Percentiles rank a stretch among this genome's conserved stretches.
These are phyloP conservation scores for Ustilago trichophora DNA, from an alignment of 1,284 basidiomycete species.

Conservation along the genomic window DNA sequence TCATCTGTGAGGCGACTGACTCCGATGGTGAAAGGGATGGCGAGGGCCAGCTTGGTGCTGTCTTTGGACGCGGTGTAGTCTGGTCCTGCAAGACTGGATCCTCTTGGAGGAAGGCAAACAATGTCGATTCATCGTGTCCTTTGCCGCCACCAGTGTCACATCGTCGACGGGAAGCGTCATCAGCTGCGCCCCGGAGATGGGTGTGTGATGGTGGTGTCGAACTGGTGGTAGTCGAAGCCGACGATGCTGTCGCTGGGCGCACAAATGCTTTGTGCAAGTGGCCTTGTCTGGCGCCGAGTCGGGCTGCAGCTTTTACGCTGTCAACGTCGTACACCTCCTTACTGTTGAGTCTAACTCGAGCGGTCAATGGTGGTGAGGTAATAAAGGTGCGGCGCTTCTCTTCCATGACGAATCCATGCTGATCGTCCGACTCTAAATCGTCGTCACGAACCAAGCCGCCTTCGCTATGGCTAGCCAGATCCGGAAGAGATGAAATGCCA, in stretches of 20 bases:
- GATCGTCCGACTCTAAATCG: constrained; percentile 6
- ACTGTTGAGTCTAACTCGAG: constrained; percentile 15
- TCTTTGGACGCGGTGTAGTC: constrained; percentile 24
- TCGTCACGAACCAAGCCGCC: not conserved
- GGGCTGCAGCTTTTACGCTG: constrained; percentile 40
- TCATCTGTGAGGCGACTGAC: constrained; percentile 18
- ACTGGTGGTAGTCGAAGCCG: not conserved
- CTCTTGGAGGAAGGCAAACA: constrained; percentile 2
- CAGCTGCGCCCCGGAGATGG: not conserved
- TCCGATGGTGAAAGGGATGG: constrained; percentile 22
- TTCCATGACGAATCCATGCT: constrained; percentile 19
- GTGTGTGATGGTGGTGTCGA: not conserved
- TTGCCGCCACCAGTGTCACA: not conserved
- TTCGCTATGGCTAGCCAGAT: not conserved
- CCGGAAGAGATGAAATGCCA: not conserved
- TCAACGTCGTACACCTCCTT: constrained; percentile 44
- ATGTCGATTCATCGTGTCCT: not conserved
- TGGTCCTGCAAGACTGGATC: constrained; percentile 1
- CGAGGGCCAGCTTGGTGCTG: constrained; percentile 33
- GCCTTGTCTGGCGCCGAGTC: constrained; percentile 1
- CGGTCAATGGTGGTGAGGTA: constrained; percentile 38
- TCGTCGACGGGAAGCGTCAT: not conserved
- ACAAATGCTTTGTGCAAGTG: not conserved
- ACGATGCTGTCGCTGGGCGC: constrained; percentile 25
- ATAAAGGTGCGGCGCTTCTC: constrained; percentile 27